Percentiles rank a stretch among this genome's conserved stretches.
phyloP scores from a whole-genome alignment of 176 grass and related monocot species.

The Cenchrus americanus region DNA sequence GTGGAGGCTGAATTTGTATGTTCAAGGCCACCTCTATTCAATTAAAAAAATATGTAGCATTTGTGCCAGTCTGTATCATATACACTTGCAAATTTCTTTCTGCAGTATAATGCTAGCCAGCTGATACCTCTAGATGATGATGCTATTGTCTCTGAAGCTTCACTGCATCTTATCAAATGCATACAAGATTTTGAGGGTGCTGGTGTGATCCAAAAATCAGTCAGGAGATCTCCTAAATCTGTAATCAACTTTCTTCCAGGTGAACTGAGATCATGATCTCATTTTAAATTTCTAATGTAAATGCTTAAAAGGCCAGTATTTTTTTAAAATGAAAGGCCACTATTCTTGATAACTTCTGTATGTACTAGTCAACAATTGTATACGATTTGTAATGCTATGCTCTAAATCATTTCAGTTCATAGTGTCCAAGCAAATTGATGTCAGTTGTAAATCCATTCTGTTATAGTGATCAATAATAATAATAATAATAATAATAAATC shows the following conservation, averaged over 20 bases:
- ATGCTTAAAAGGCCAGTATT: not conserved
- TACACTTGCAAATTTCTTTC: conserved; percentile 3
- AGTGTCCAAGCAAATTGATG: not conserved
- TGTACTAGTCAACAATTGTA: not conserved
- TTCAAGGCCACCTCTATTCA: conserved; percentile 38
- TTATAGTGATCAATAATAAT: conserved; percentile 32
- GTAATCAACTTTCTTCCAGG: conserved; percentile 80
- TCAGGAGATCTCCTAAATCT: conserved; percentile 64
- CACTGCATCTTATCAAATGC: conserved; percentile 64
- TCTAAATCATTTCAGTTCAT: conserved; percentile 2
- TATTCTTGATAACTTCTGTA: conserved; percentile 14
- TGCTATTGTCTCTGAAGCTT: conserved; percentile 58
- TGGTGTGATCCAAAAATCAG: conserved; percentile 52
- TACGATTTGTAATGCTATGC: conserved; percentile 9
- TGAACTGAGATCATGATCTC: conserved; percentile 41
- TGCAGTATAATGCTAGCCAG: conserved; percentile 70
- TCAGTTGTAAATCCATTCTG: conserved; percentile 8
- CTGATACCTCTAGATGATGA: conserved; percentile 67
- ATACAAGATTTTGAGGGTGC: conserved; percentile 72
- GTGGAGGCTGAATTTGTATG: conserved; percentile 85
- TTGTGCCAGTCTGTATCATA: conserved; percentile 32
- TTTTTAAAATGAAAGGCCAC: not conserved
- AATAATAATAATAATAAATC: not conserved
- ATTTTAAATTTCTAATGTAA: not conserved
- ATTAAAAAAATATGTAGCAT: not conserved